phyloP scores from a whole-genome alignment of 257 asterid species.

The Salvia rosmarinus region DNA sequence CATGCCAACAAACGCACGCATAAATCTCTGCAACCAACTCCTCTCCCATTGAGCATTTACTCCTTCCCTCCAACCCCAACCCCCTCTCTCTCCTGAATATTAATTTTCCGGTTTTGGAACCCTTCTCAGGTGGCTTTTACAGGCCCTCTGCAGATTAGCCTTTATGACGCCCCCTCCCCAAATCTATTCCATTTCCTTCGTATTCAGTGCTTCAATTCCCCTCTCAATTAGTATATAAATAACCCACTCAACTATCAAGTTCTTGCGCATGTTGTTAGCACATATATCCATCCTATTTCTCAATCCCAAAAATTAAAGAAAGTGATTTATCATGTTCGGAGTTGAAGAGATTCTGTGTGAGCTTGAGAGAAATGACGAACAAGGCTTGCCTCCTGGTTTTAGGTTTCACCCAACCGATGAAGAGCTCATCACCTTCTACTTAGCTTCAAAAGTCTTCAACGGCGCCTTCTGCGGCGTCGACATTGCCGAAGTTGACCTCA shows the following conservation, averaged over 20 bases:
- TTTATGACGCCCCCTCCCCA: conserved; percentile 34
- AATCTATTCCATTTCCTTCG: conserved; percentile 42
- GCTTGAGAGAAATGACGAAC: conserved; percentile 49
- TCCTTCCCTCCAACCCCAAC: conserved; percentile 19
- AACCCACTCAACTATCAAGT: background rate
- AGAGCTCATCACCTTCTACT: conserved; percentile 74
- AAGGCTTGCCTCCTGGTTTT: conserved; percentile 79
- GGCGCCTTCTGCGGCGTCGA: conserved; percentile 48
- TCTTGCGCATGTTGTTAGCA: conserved; percentile 11
- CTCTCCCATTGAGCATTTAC: conserved; percentile 48
- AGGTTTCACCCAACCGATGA: conserved; percentile 88
- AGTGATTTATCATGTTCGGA: conserved; percentile 43
- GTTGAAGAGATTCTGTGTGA: conserved; percentile 73
- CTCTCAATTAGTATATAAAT: conserved; percentile 24
- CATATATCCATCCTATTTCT: too few species aligned
- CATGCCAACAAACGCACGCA: conserved; percentile 77
- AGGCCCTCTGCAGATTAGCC: conserved; percentile 42
- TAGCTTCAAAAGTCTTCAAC: conserved; percentile 73
- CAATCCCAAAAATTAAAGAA: background rate
- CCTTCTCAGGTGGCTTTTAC: conserved; percentile 66
- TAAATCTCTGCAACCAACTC: conserved; percentile 59
- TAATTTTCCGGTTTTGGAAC: conserved; percentile 58
- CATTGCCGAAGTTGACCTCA: conserved; percentile 81
- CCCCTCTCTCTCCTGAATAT: conserved; percentile 39
- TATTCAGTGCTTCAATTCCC: conserved; percentile 51